Base-by-base conservation (phyloP, 805 yeast genomes). In the Pichia ethanolica region DNA sequence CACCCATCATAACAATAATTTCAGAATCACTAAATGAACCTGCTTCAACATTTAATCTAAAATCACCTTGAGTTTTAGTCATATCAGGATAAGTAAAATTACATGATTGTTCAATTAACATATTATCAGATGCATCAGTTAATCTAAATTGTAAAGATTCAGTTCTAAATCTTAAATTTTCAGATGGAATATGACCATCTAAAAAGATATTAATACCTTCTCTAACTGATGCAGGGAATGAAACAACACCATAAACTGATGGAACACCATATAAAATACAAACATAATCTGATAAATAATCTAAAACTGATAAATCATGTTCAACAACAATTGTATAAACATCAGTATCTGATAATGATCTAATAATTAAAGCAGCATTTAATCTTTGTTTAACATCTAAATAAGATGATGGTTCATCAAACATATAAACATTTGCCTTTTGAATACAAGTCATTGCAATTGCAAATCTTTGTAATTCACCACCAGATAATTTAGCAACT, bases 1-100 rank as follows among this genome's bases (percentile, higher is more conserved):
- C 99, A 67, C 99, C 99, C 96, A 93, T 91, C 97, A 93, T 88
- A 50, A 93, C 99, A 62, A 93, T 78, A 61, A 93, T 93, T 74
- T 93, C 99, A 40, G 97, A 87, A 69, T 93, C 95, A 49, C 95
- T 83, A 72, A 91, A 93, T 51, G 85, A 90, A 72, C 99, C 99
- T 42, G 79, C 64, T 63, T 87, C 85, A 53, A 93, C 84, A 51
- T 71, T 74, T 67, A 93, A 77, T 64, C 80, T 82, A 86, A 93
- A 93, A 70, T 90, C 97, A 65, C 99, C 99, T 75, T 90, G 91
- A 41, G 97, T 89, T 78, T 89, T 90, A 14, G 47, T 39, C 95
- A 93, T 84, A 33, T 74, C 59, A 50, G 97, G 96, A 66, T 93
- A 93, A 35, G 71, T 65, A 72, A 79, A 85, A 40, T 83, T 79